A percentile compares a stretch with the other conserved stretches of the same genome.
phyloP scores from a whole-genome alignment of 352 stramenopile genomes.

The Pilasporangium apinafurcum region DNA sequence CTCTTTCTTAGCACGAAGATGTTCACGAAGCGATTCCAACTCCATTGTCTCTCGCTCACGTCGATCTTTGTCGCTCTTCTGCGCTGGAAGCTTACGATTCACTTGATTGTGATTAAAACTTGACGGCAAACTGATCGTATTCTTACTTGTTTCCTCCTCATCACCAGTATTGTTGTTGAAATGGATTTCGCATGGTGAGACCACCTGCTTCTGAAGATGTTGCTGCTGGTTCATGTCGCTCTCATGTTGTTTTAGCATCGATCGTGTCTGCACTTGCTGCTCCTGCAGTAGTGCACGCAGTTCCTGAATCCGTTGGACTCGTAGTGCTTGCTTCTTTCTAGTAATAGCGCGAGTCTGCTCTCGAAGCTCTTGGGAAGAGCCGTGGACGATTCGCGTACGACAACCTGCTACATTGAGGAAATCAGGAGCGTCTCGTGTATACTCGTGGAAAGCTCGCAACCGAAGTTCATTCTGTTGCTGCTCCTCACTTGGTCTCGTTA shows the following conservation, averaged over 20 bases:
- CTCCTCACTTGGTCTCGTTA: no score
- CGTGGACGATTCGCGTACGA: constrained; percentile 16
- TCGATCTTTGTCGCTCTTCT: no score
- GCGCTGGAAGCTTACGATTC: neutral
- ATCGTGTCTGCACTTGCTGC: constrained; percentile 20
- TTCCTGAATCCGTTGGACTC: constrained; percentile 12
- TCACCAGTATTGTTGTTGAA: no score
- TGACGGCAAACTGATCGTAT: no score
- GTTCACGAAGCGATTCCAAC: constrained; percentile 3
- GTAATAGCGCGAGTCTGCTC: constrained; percentile 13
- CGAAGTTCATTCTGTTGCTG: no score
- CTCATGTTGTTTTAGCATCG: constrained; percentile 7
- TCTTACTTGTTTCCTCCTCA: no score
- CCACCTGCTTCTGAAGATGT: neutral
- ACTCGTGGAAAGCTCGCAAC: no score
- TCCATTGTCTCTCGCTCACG: constrained; percentile 1
- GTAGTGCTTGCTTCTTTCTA: constrained; percentile 9
- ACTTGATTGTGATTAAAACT: no score
- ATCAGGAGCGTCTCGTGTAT: no score
- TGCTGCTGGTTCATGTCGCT: no score
- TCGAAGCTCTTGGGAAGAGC: constrained; percentile 14
- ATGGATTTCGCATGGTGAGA: no score
- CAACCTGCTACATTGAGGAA: constrained; percentile 19
- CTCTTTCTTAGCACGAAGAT: constrained; percentile 7
- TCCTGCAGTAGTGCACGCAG: constrained; percentile 15